These are phyloP conservation scores for Collybiopsis luxurians DNA, from an alignment of 768 basidiomycete genomes.

Conservation along the genomic window DNA sequence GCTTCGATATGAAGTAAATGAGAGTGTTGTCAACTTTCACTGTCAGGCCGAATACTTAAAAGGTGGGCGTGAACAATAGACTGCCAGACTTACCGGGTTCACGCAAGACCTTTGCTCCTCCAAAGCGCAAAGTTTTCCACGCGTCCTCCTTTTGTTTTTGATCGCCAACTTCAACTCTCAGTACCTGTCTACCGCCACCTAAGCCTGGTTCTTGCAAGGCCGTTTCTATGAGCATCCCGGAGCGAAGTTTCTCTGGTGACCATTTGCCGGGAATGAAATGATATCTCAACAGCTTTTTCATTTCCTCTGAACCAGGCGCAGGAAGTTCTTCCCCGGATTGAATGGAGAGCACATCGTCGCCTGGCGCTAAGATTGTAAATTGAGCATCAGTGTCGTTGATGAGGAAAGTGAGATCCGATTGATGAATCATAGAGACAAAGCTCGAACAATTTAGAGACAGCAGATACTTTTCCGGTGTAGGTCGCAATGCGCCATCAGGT, in stretches of 20 bases:
- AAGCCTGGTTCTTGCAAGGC: slow-evolving; percentile 72
- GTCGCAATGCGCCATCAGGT: slow-evolving; percentile 66
- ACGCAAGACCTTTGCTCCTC: slow-evolving; percentile 77
- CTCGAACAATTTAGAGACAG: slow-evolving; percentile 87
- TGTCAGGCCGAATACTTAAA: slow-evolving; percentile 26
- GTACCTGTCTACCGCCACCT: slow-evolving; percentile 65
- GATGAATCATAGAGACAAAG: slow-evolving; percentile 87
- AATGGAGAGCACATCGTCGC: slow-evolving; percentile 76
- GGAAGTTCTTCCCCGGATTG: slow-evolving; percentile 58
- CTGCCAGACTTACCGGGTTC: slow-evolving; percentile 57
- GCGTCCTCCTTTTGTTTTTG: slow-evolving; percentile 43
- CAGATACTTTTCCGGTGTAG: slow-evolving; percentile 95
- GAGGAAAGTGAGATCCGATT: slow-evolving; percentile 68
- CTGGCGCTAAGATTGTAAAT: slow-evolving; percentile 90
- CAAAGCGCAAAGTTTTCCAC: slow-evolving; percentile 69
- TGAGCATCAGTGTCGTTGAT: slow-evolving; percentile 66
- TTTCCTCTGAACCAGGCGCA: slow-evolving; percentile 59
- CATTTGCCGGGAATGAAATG: slow-evolving; percentile 89
- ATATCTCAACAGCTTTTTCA: slow-evolving; percentile 76
- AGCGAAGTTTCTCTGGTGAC: slow-evolving; percentile 62
- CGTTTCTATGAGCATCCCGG: slow-evolving; percentile 79
- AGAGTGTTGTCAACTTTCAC: slow-evolving; percentile 75
- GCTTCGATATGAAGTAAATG: slow-evolving; percentile 86
- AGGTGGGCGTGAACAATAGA: slow-evolving; percentile 10
- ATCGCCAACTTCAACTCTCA: slow-evolving; percentile 61